Conservation (phyloP, 164 flowering plant genomes). For the Magnolia kwangsiensis region DNA sequence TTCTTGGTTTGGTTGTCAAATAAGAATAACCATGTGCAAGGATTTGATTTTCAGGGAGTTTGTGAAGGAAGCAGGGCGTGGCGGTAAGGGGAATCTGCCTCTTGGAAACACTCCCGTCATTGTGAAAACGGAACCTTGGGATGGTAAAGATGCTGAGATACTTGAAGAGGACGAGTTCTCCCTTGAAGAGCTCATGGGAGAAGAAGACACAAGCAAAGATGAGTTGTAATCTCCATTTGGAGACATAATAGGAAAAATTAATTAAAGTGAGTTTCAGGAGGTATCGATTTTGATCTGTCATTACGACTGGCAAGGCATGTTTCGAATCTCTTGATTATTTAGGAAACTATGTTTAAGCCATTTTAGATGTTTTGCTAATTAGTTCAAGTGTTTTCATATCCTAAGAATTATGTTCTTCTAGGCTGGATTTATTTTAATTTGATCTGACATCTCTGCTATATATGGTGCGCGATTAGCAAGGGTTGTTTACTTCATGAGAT, state of each 20-base stretch:
- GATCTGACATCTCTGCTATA: no score
- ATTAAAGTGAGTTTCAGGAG: not conserved
- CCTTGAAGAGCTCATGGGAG: slow-evolving; percentile 97
- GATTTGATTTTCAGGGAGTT: slow-evolving; percentile 62
- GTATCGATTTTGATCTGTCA: not conserved
- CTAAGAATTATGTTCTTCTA: no score
- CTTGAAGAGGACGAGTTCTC: slow-evolving; percentile 97
- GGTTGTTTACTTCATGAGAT: no score
- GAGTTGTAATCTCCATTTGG: slow-evolving; percentile 20
- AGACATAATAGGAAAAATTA: not conserved
- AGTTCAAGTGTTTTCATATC: no score
- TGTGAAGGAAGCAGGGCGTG: slow-evolving; percentile 80
- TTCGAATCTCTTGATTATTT: not conserved
- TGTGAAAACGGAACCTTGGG: slow-evolving; percentile 80
- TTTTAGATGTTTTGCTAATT: no score
- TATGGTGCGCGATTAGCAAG: no score
- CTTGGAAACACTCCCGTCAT: slow-evolving; percentile 48
- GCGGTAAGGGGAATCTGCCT: slow-evolving; percentile 89
- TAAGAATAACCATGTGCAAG: not conserved
- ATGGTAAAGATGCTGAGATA: slow-evolving; percentile 89
- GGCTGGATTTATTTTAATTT: no score
- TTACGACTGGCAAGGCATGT: not conserved
- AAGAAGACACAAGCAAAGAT: slow-evolving; percentile 49
- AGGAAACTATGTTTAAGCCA: no score
- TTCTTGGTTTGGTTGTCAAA: not conserved